Conservation (phyloP, 345 rosid species). For the Eutrema japonicum region DNA sequence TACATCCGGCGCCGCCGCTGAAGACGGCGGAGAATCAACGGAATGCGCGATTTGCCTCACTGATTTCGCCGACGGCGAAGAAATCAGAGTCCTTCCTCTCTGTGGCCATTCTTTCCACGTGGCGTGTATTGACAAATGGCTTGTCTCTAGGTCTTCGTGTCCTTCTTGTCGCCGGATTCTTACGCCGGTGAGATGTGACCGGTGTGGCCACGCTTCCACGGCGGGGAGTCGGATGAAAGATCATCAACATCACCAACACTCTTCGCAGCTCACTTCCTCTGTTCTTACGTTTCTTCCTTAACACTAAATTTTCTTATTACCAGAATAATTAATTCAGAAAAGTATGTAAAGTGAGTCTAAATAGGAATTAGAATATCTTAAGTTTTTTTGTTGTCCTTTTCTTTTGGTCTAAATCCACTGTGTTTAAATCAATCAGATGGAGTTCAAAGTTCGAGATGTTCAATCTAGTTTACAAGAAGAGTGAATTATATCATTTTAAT, state of each 20-base stretch:
- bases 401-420: neutral
- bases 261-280: constrained; percentile 11
- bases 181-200: constrained; percentile 43
- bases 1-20: constrained; percentile 7
- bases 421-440: constrained; percentile 31
- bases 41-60: constrained; percentile 66
- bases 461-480: neutral
- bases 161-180: constrained; percentile 74
- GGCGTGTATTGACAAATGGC: constrained; percentile 69
- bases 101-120: constrained; percentile 70
- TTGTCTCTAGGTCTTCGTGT: constrained; percentile 59
- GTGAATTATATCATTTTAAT: neutral
- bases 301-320: constrained; percentile 5
- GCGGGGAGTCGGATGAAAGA: constrained; percentile 28
- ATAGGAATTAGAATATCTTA: constrained; percentile 24
- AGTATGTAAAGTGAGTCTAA: constrained; percentile 30
- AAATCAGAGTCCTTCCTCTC: constrained; percentile 60
- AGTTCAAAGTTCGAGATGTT: constrained; percentile 24
- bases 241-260: constrained; percentile 38
- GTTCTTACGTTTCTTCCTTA: constrained; percentile 43
- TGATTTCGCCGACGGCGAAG: constrained; percentile 60
- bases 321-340: neutral
- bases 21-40: constrained; percentile 15
- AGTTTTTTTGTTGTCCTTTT: neutral
- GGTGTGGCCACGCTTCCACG: constrained; percentile 36